These are phyloP conservation scores for Leptomonas seymouri DNA, from an alignment of 208 protist species.

Conservation along the genomic window DNA sequence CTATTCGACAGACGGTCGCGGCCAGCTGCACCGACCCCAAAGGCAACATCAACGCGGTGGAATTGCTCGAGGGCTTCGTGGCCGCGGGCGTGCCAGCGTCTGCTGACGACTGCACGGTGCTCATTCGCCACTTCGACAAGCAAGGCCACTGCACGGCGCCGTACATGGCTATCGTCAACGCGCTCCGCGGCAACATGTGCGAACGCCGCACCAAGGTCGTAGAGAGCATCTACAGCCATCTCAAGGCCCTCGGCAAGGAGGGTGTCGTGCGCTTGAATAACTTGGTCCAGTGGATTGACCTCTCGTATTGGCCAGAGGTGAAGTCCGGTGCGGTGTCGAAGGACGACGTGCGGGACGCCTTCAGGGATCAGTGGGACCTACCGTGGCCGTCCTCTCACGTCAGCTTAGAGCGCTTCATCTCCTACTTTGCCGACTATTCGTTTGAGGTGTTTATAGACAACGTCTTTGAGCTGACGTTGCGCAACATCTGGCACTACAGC, in stretches of 20 bases:
- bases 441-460: slow-evolving; percentile 80
- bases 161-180: slow-evolving; percentile 52
- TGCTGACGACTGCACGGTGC: slow-evolving; percentile 64
- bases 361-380: slow-evolving; percentile 70
- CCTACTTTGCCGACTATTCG: slow-evolving; percentile 76
- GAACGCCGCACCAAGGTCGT: slow-evolving; percentile 68
- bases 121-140: slow-evolving; percentile 74
- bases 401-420: slow-evolving; percentile 52
- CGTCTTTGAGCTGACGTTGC: slow-evolving; percentile 85
- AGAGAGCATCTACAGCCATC: slow-evolving; percentile 64
- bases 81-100: slow-evolving; percentile 40
- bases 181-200: slow-evolving; percentile 71
- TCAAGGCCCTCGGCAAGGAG: slow-evolving; percentile 58
- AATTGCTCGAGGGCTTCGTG: slow-evolving; percentile 65
- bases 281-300: slow-evolving; percentile 73
- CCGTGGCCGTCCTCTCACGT: slow-evolving; percentile 40
- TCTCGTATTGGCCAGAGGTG: slow-evolving; percentile 52
- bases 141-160: slow-evolving; percentile 43
- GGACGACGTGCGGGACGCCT: slow-evolving; percentile 53
- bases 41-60: slow-evolving; percentile 62
- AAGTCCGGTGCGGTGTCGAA: slow-evolving; percentile 38
- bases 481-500: slow-evolving; percentile 90
- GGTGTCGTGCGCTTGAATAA: slow-evolving; percentile 39
- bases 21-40: slow-evolving; percentile 29
- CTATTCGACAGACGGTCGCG: slow-evolving; percentile 50